Evolutionary conservation across 768 basidiomycete species (phyloP).

Genomic region (Mycena galericulata): DNA sequence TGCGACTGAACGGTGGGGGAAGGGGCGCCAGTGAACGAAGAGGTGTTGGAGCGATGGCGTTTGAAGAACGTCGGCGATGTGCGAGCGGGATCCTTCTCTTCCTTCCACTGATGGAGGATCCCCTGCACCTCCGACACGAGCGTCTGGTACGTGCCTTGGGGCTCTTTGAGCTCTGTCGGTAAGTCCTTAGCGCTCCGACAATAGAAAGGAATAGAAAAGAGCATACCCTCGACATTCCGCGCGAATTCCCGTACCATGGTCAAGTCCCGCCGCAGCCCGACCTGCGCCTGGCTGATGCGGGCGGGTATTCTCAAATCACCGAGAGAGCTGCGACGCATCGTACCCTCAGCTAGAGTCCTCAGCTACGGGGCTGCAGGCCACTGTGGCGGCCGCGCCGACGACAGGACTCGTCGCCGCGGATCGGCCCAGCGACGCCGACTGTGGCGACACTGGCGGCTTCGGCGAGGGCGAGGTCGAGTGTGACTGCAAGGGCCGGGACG

Average conservation of each 20-base stretch:
- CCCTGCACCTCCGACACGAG: slow-evolving; percentile 68
- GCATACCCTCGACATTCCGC: slow-evolving; percentile 82
- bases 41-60: slow-evolving; percentile 35
- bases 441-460: slow-evolving; percentile 44
- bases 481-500: slow-evolving; percentile 31
- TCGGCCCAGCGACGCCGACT: slow-evolving; percentile 52
- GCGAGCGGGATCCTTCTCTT: slow-evolving; percentile 22
- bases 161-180: slow-evolving; percentile 74
- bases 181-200: slow-evolving; percentile 28
- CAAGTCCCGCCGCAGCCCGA: slow-evolving; percentile 78
- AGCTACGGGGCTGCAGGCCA: slow-evolving; percentile 31
- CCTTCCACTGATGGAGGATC: slow-evolving; percentile 58
- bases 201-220: not conserved
- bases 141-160: slow-evolving; percentile 67
- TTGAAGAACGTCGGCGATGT: slow-evolving; percentile 35
- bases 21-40: slow-evolving; percentile 39
- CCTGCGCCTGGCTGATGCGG: slow-evolving; percentile 84
- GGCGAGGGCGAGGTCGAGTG: slow-evolving; percentile 25
- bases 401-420: slow-evolving; percentile 39
- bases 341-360: slow-evolving; percentile 34
- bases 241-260: slow-evolving; percentile 92
- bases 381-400: slow-evolving; percentile 26
- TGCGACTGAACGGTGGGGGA: slow-evolving; percentile 32
- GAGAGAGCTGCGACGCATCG: slow-evolving; percentile 67
- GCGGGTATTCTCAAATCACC: slow-evolving; percentile 82